Conservation (phyloP, 441 rosid species). For the Pelargonium myrrhifolium region DNA sequence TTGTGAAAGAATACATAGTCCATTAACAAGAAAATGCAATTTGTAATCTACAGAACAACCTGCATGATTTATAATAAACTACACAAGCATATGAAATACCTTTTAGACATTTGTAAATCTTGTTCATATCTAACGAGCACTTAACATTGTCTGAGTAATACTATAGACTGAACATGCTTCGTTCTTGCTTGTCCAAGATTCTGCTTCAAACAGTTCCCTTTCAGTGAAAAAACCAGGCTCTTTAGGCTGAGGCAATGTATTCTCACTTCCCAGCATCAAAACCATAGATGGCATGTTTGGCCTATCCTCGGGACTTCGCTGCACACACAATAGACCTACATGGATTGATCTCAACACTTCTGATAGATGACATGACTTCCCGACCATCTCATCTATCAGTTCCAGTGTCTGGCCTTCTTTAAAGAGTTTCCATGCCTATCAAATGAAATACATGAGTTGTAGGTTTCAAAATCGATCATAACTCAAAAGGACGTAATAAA, state of each 20-base stretch:
- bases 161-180: too few species aligned
- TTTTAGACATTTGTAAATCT: too few species aligned
- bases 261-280: background rate
- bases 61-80: too few species aligned
- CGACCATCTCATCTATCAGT: background rate
- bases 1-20: too few species aligned
- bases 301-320: slow-evolving; percentile 5
- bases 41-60: too few species aligned
- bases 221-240: background rate
- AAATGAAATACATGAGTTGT: background rate
- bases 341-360: slow-evolving; percentile 10
- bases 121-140: background rate
- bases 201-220: background rate
- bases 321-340: background rate
- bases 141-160: background rate
- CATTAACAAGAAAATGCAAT: too few species aligned
- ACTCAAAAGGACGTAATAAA: background rate
- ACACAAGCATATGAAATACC: too few species aligned
- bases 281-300: slow-evolving; percentile 8
- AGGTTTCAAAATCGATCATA: background rate
- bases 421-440: slow-evolving; percentile 25
- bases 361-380: background rate
- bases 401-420: slow-evolving; percentile 13
- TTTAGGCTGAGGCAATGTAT: background rate
- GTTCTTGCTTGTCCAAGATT: background rate